Percentiles rank a stretch among this genome's conserved stretches.
These are phyloP conservation scores for Penicillium sp. DNA, from an alignment of 2,329 filamentous ascomycete genomes.

Conservation along the genomic window DNA sequence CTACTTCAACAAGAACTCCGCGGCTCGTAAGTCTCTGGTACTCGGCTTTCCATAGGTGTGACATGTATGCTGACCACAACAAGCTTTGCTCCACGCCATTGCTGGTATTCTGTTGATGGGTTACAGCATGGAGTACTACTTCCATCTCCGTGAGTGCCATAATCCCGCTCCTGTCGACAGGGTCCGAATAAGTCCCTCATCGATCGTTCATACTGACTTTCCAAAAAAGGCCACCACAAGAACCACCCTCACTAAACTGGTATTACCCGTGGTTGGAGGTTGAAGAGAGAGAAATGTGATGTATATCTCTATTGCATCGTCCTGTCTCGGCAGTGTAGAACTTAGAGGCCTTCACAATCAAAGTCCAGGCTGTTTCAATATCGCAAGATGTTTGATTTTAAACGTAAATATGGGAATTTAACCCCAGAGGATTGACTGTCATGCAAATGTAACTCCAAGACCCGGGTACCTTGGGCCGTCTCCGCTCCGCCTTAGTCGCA, in stretches of 20 bases:
- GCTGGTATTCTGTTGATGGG: conserved; percentile 71
- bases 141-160: conserved; percentile 82
- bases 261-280: conserved; percentile 8
- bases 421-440: not conserved
- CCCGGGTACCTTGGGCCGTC: too few species aligned
- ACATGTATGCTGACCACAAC: conserved; percentile 13
- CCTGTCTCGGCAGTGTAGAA: conserved; percentile 28
- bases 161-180: too few species aligned
- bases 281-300: conserved; percentile 28
- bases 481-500: not conserved
- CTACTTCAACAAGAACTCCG: conserved; percentile 95
- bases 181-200: too few species aligned
- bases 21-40: conserved; percentile 64
- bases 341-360: conserved; percentile 13
- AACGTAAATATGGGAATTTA: not conserved
- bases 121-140: conserved; percentile 99
- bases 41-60: not conserved
- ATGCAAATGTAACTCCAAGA: too few species aligned
- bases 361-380: conserved; percentile 20
- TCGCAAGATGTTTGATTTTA: not conserved
- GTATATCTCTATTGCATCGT: conserved; percentile 35
- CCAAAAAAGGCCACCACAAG: conserved; percentile 86
- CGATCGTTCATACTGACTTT: conserved; percentile 6
- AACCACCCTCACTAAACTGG: conserved; percentile 89
- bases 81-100: conserved; percentile 85